A percentile compares a stretch with the other conserved stretches of the same genome.
phyloP scores from a whole-genome alignment of 495 filamentous ascomycete species.

The Penicillium argentinense region DNA sequence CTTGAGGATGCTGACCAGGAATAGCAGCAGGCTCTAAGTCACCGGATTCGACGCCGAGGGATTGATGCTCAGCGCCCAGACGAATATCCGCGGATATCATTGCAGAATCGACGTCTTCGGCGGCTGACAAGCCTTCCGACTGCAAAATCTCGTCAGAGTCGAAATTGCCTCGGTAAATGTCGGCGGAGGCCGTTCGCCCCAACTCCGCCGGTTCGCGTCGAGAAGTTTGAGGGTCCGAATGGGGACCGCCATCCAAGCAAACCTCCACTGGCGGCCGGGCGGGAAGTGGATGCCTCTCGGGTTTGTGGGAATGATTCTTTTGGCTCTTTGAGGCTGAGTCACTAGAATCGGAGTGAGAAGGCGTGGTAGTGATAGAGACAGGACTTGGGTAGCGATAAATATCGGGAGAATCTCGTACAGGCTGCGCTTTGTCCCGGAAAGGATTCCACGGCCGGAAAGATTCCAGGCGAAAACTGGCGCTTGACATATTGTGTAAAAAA shows the following conservation, averaged over 20 bases:
- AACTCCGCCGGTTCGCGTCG: neutral
- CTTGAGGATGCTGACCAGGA: neutral
- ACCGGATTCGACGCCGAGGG: neutral
- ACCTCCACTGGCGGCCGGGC: conserved; percentile 8
- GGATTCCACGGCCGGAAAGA: conserved; percentile 18
- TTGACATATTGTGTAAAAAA: conserved; percentile 7
- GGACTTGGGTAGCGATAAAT: conserved; percentile 20
- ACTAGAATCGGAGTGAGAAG: neutral
- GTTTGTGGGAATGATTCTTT: neutral
- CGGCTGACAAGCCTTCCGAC: neutral
- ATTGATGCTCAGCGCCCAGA: too few species aligned
- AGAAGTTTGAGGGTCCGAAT: conserved; percentile 3
- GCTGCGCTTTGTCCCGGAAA: conserved; percentile 9
- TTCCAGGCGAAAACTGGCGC: conserved; percentile 11
- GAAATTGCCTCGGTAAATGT: neutral
- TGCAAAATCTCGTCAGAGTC: neutral
- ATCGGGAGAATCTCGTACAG: conserved; percentile 4
- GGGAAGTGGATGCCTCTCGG: conserved; percentile 12
- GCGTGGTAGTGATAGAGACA: conserved; percentile 12
- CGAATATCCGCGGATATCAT: too few species aligned
- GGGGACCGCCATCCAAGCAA: conserved; percentile 7
- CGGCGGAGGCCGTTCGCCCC: neutral
- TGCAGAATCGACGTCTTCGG: neutral
- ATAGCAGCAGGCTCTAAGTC: conserved; percentile 1
- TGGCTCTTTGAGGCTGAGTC: neutral